Conservation (phyloP, 179 eudicot genomes). For the Drosera spatulata region DNA sequence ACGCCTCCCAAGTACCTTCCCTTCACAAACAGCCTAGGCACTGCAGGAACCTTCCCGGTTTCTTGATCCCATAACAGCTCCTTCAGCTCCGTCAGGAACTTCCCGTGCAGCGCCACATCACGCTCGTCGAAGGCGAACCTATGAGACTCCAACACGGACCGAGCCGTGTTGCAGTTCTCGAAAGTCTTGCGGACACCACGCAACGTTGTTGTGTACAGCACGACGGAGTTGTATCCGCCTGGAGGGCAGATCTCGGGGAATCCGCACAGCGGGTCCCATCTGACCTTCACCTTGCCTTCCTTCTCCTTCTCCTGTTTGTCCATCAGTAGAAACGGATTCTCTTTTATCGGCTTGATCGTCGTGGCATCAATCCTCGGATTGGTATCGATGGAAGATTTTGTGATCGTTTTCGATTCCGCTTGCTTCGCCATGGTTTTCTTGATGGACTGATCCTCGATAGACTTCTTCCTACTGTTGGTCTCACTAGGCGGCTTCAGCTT, state of each 20-base stretch:
- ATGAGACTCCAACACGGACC: slow-evolving; percentile 59
- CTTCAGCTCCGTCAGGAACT: slow-evolving; percentile 47
- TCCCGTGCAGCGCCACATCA: slow-evolving; percentile 65
- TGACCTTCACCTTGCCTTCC: slow-evolving; percentile 49
- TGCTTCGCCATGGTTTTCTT: slow-evolving; percentile 15
- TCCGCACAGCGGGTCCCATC: slow-evolving; percentile 51
- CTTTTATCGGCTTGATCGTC: slow-evolving; percentile 36
- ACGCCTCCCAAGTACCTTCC: slow-evolving; percentile 71
- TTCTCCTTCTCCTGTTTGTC: slow-evolving; percentile 58
- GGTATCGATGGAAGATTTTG: slow-evolving; percentile 7
- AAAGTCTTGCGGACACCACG: slow-evolving; percentile 76
- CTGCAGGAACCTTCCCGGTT: slow-evolving; percentile 16
- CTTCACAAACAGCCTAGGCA: slow-evolving; percentile 67
- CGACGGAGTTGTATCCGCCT: slow-evolving; percentile 47
- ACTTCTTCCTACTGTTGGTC: too few relatives aligned
- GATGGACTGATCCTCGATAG: too few relatives aligned
- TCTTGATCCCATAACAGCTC: slow-evolving; percentile 25
- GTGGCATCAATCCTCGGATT: slow-evolving; percentile 6
- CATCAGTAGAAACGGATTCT: slow-evolving; percentile 56
- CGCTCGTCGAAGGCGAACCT: slow-evolving; percentile 80
- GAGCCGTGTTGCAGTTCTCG: slow-evolving; percentile 66
- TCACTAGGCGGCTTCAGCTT: slow-evolving; percentile 5
- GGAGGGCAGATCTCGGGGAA: slow-evolving; percentile 75
- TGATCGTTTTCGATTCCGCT: slow-evolving; percentile 4
- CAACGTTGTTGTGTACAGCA: slow-evolving; percentile 75